Evolutionary conservation across 148 eudicot genomes (phyloP).

Genomic region (Dianthus caryophyllus): DNA sequence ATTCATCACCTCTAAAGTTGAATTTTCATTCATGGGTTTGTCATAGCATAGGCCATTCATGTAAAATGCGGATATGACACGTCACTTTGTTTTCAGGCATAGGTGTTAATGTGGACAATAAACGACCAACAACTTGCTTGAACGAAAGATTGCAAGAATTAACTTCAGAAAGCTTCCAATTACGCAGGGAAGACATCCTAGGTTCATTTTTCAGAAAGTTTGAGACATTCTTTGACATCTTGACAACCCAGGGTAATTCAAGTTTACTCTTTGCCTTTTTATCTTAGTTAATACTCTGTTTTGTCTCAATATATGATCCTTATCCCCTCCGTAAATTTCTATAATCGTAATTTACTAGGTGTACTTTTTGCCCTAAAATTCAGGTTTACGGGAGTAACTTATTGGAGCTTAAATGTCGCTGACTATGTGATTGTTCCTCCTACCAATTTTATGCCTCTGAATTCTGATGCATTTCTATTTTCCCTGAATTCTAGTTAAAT

Average conservation of each 20-base stretch:
- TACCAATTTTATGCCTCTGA: too few relatives aligned
- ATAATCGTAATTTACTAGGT: neutral
- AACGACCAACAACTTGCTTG: constrained; percentile 73
- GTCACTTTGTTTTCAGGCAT: constrained; percentile 49
- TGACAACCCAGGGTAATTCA: constrained; percentile 52
- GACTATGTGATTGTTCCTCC: neutral
- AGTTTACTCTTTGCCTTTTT: neutral
- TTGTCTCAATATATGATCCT: too few relatives aligned
- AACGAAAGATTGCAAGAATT: constrained; percentile 57
- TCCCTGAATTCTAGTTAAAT: too few relatives aligned
- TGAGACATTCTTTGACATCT: constrained; percentile 57
- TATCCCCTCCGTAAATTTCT: neutral
- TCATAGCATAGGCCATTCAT: too few relatives aligned
- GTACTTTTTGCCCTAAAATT: neutral
- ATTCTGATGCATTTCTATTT: too few relatives aligned
- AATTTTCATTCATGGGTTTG: neutral
- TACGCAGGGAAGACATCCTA: constrained; percentile 66
- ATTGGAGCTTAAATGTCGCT: neutral
- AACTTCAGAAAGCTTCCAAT: constrained; percentile 37
- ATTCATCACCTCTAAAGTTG: neutral
- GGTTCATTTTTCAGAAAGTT: constrained; percentile 87
- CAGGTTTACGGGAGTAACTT: neutral
- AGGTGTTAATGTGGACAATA: constrained; percentile 86
- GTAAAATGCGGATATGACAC: neutral
- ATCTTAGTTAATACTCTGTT: neutral